Conservation (phyloP, 176 grass and related monocot species). For the Pontederia paniculata region DNA sequence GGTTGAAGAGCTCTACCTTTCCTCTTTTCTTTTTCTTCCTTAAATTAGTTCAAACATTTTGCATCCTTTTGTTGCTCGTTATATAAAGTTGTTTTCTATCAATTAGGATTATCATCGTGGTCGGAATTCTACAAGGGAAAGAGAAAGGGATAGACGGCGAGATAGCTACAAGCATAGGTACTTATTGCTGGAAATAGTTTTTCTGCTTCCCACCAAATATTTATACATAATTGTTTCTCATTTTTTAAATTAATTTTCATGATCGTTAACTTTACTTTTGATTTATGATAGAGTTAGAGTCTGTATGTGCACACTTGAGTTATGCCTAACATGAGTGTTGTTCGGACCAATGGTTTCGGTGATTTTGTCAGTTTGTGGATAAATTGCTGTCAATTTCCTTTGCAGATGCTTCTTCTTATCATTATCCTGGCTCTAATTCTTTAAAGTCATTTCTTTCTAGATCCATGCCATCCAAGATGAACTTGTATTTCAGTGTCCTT, state of each 20-base stretch:
- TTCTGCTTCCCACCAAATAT: background rate
- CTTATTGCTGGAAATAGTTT: background rate
- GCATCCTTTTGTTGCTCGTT: constrained; percentile 4
- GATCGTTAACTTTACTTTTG: too few species aligned
- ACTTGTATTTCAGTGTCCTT: too few species aligned
- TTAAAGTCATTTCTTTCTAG: too few species aligned
- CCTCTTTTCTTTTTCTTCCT: background rate
- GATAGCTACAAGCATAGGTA: constrained; percentile 42
- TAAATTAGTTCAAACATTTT: constrained; percentile 1
- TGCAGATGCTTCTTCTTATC: too few species aligned
- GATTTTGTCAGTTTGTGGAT: too few species aligned
- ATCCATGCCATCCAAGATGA: too few species aligned
- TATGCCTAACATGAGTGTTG: too few species aligned
- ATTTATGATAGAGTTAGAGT: too few species aligned
- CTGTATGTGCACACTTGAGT: too few species aligned
- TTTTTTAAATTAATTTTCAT: background rate
- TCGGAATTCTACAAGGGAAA: constrained; percentile 55
- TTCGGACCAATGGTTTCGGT: too few species aligned
- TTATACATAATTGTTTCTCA: background rate
- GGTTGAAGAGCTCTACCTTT: constrained; percentile 11
- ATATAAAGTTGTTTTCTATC: background rate
- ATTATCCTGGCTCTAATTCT: too few species aligned
- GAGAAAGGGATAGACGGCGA: constrained; percentile 32
- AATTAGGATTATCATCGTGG: constrained; percentile 58
- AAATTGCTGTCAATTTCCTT: too few species aligned